Evolutionary conservation across 2,329 filamentous ascomycete genomes (phyloP).

Genomic region (Paecilomyces niveus): DNA sequence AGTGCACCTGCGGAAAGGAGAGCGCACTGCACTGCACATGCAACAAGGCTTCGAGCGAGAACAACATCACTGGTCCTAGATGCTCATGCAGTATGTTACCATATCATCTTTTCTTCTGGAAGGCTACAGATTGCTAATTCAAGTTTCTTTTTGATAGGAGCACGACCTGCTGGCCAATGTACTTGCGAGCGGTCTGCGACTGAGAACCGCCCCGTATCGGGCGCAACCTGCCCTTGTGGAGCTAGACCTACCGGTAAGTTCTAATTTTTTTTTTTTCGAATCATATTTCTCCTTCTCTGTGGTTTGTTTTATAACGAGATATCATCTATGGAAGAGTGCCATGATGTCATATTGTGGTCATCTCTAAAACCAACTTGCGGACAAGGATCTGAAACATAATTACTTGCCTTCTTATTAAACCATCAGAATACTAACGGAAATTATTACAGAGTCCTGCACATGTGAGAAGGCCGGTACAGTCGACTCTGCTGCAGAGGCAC

Average conservation of each 20-base stretch:
- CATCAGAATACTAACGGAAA: not conserved
- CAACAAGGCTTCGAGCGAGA: conserved; percentile 68
- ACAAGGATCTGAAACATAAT: not conserved
- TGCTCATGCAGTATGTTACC: conserved; percentile 67
- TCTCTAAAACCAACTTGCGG: not conserved
- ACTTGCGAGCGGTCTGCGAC: conserved; percentile 65
- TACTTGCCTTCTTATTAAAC: conserved; percentile 6
- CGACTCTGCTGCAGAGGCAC: conserved; percentile 50
- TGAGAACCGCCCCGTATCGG: conserved; percentile 60
- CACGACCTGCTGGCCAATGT: conserved; percentile 71
- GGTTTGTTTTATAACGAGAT: not conserved
- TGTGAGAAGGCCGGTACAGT: conserved; percentile 67
- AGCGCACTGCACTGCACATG: conserved; percentile 82
- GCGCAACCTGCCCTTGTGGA: conserved; percentile 68
- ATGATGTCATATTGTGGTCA: conserved; percentile 1
- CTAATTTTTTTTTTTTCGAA: no score
- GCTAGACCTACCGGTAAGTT: conserved; percentile 61
- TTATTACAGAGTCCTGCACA: conserved; percentile 59
- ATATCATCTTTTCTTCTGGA: conserved; percentile 10
- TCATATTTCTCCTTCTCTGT: conserved; percentile 2
- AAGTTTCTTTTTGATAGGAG: conserved; percentile 34
- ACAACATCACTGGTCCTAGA: conserved; percentile 62
- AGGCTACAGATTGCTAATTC: conserved; percentile 1
- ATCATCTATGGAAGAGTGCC: not conserved
- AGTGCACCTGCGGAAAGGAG: conserved; percentile 85